Conservation (phyloP, 2,329 filamentous ascomycete genomes). For the Daldinia sp. region DNA sequence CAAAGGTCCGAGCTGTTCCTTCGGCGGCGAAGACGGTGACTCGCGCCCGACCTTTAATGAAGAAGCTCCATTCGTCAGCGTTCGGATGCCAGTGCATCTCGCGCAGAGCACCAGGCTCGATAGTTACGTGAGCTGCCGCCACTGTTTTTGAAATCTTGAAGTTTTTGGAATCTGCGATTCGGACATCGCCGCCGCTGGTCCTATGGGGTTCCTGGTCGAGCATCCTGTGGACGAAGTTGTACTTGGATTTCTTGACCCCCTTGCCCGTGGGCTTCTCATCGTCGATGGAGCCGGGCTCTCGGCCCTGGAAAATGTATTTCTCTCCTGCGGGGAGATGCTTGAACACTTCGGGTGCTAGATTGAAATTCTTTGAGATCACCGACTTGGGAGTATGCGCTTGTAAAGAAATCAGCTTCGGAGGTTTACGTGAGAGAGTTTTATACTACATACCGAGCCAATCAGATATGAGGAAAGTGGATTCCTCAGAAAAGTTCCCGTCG, state of each 20-base stretch:
- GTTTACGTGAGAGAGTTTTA: neutral
- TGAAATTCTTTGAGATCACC: slow-evolving; percentile 81
- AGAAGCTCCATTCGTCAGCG: slow-evolving; percentile 85
- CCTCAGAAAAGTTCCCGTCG: slow-evolving; percentile 63
- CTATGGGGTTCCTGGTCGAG: slow-evolving; percentile 75
- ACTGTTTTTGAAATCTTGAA: slow-evolving; percentile 80
- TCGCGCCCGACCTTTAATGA: slow-evolving; percentile 77
- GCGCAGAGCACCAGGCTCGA: slow-evolving; percentile 77
- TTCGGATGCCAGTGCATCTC: slow-evolving; percentile 89
- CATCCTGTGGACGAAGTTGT: slow-evolving; percentile 76
- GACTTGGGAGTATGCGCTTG: slow-evolving; percentile 76
- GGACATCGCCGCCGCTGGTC: slow-evolving; percentile 76
- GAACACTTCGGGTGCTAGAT: slow-evolving; percentile 77
- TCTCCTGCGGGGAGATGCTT: slow-evolving; percentile 73
- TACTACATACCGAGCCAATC: slow-evolving; percentile 73
- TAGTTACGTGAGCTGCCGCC: slow-evolving; percentile 77
- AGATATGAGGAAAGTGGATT: slow-evolving; percentile 78
- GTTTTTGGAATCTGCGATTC: slow-evolving; percentile 80
- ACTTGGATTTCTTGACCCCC: slow-evolving; percentile 73
- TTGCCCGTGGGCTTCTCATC: slow-evolving; percentile 73
- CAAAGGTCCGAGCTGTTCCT: slow-evolving; percentile 77
- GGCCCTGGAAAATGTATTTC: slow-evolving; percentile 83
- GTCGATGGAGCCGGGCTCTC: slow-evolving; percentile 71
- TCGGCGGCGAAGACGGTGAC: slow-evolving; percentile 80
- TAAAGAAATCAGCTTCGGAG: slow-evolving; percentile 31